phyloP scores from a whole-genome alignment of 345 rosid species.

The Boechera divaricarpa region DNA sequence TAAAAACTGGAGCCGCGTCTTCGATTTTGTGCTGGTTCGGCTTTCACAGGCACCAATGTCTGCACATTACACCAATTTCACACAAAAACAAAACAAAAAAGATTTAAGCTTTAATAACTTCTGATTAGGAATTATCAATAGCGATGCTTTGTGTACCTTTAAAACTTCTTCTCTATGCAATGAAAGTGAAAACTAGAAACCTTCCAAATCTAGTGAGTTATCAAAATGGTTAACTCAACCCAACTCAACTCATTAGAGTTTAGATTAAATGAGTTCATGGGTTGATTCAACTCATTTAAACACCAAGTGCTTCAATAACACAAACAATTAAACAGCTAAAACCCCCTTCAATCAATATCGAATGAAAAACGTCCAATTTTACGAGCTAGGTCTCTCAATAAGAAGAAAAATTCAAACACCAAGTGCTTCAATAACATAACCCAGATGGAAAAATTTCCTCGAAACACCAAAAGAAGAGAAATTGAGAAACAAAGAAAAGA shows the following conservation, averaged over 20 bases:
- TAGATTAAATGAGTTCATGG: no score
- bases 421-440: neutral
- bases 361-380: conserved; percentile 6
- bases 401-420: neutral
- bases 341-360: neutral
- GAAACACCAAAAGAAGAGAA: neutral
- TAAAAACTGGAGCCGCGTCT: neutral
- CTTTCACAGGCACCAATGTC: neutral
- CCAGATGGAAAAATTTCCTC: neutral
- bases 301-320: no score
- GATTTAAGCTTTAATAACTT: neutral
- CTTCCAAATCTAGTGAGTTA: neutral
- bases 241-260: no score
- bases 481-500: neutral
- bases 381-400: conserved; percentile 20
- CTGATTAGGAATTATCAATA: no score
- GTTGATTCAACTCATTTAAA: no score
- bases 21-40: neutral
- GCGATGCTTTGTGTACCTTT: no score
- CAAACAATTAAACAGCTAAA: neutral
- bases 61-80: neutral
- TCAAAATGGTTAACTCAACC: no score
- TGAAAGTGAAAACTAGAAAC: neutral
- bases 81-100: neutral
- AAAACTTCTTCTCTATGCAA: neutral